Conservation (phyloP, 306 rosid species). For the Dryas octopetala region DNA sequence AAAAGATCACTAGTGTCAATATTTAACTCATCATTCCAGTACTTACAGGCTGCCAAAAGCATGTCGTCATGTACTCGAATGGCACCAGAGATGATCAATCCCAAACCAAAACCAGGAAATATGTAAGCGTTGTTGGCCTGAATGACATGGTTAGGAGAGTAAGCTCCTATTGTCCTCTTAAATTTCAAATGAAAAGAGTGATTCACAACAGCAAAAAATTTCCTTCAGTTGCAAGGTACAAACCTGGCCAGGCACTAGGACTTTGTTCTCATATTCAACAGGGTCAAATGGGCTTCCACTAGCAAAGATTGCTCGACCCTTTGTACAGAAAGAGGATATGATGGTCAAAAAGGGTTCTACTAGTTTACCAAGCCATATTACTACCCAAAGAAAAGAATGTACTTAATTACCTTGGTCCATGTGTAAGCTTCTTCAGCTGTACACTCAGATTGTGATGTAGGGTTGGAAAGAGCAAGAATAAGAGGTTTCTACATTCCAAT, state of each 20-base stretch:
- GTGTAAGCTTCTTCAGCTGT: slow-evolving; percentile 97
- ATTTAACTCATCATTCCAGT: neutral
- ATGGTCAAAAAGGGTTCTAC: slow-evolving; percentile 1
- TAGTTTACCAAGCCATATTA: neutral
- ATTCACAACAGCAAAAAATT: neutral
- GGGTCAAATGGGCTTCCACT: slow-evolving; percentile 97
- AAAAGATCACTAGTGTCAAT: neutral
- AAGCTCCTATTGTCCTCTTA: slow-evolving; percentile 18
- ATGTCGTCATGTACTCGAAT: slow-evolving; percentile 88
- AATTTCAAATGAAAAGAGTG: slow-evolving; percentile 18
- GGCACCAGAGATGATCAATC: slow-evolving; percentile 93
- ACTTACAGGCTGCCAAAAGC: slow-evolving; percentile 98
- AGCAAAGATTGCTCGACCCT: slow-evolving; percentile 89
- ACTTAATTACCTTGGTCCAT: slow-evolving; percentile 76
- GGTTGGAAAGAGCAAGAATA: slow-evolving; percentile 94
- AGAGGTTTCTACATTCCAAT: slow-evolving; percentile 82
- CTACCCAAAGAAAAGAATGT: neutral
- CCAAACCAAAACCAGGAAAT: slow-evolving; percentile 94
- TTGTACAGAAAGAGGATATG: slow-evolving; percentile 21
- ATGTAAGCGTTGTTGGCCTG: slow-evolving; percentile 99
- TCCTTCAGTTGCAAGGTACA: slow-evolving; percentile 13
- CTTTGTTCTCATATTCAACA: slow-evolving; percentile 63
- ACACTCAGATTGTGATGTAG: slow-evolving; percentile 97
- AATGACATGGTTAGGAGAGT: slow-evolving; percentile 31
- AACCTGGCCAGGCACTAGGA: slow-evolving; percentile 94